Base-by-base conservation (phyloP, 2,329 filamentous ascomycete genomes). In the Penicillium sp. region DNA sequence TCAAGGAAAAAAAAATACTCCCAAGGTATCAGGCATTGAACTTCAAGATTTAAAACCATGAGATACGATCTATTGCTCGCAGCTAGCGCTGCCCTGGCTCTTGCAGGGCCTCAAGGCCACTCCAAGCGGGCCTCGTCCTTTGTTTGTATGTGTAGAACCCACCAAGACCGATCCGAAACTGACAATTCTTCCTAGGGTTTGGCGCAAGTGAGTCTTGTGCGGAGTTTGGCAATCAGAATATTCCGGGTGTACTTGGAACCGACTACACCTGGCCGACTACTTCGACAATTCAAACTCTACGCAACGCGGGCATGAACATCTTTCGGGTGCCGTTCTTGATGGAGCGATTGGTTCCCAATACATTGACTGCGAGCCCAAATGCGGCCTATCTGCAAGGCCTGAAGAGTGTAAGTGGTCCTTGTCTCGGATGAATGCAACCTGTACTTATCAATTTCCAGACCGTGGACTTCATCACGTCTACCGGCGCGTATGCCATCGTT, bases 401-500 rank as follows among this genome's bases (percentile, higher is more conserved):
- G 17, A 56, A 30, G 38, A 45, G 38, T 33, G 53, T 56, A 56
- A 19, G 53, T 47, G 24, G 8, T 47, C 15, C 1, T 13, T 17
- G 30, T 30, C 37, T 42, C 2, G 37, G 19, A 56, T 24, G 10
- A 2, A 19, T 24, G 10, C 4, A 19, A 37, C 24, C 12, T 19
- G 7, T 47, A 10, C 53, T 56, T 15, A 56, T 30, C 28, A 4
- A 37, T 33, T 26, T 24, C 9, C 9, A 77, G 73, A 70, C 70
- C 17, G 70, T 80, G 47, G 68, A 73, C 35, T 75, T 73, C 44
- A 74, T 80, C 50, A 80, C 81, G 33, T 65, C 68, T 12, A 80
- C 78, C 56, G 84, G 83, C 17, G 81, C 79, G 8, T 82, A 84
- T 68, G 85, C 84, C 1, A 73, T 87, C 47, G 67, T 87, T 26